Evolutionary conservation across 2,329 filamentous ascomycete genomes (phyloP).

Genomic region (Colletotrichum melonis): DNA sequence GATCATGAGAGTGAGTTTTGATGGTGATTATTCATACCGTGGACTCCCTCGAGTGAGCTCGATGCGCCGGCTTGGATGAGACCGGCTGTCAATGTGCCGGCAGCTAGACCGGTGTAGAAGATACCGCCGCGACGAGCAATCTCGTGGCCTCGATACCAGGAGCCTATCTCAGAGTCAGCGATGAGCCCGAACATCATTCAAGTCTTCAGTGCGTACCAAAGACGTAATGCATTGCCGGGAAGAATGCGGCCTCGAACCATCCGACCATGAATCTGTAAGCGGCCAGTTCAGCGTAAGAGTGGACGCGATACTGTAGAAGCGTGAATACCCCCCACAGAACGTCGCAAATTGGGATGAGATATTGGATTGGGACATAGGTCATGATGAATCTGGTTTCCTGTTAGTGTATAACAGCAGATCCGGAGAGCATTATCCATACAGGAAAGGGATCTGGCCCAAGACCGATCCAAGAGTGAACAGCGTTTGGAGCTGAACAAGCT

Average conservation of each 20-base stretch:
- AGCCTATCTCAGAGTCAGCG: constrained; percentile 56
- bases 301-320: constrained; percentile 48
- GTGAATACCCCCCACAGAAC: constrained; percentile 68
- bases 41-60: constrained; percentile 52
- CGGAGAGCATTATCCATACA: constrained; percentile 39
- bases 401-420: no score
- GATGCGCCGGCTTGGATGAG: constrained; percentile 58
- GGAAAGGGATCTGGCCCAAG: constrained; percentile 59
- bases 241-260: constrained; percentile 44
- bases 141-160: constrained; percentile 60
- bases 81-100: constrained; percentile 58
- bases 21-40: constrained; percentile 38
- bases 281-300: constrained; percentile 38
- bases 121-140: constrained; percentile 52
- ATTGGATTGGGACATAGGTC: constrained; percentile 58
- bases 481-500: constrained; percentile 66
- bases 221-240: constrained; percentile 49
- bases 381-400: constrained; percentile 52
- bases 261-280: constrained; percentile 46
- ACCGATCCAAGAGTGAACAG: constrained; percentile 62
- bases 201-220: constrained; percentile 44
- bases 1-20: background rate
- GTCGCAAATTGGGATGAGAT: constrained; percentile 62
- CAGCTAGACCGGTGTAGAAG: constrained; percentile 54
- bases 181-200: rapidly evolving